Evolutionary conservation across 2,329 filamentous ascomycete species (phyloP).

Genomic region (Lomentospora prolificans): DNA sequence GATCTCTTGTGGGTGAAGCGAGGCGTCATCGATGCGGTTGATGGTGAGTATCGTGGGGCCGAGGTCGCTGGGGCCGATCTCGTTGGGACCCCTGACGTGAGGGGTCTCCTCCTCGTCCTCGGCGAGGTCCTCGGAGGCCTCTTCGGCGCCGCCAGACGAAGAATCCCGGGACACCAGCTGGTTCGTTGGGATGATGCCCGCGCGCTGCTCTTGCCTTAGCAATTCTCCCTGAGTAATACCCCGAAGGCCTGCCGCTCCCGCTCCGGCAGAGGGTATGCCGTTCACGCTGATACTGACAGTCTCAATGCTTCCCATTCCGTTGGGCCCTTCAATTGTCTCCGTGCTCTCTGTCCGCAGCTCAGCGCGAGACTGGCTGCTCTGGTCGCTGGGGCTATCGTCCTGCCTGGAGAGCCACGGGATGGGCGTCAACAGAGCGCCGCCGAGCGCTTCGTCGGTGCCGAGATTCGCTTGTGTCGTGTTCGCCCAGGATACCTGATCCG

Average conservation of each 20-base stretch:
- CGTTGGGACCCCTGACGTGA: conserved; percentile 74
- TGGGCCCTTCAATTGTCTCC: conserved; percentile 72
- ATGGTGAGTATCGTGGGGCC: conserved; percentile 44
- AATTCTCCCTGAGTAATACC: conserved; percentile 77
- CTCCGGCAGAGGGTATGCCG: conserved; percentile 45
- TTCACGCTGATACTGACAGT: conserved; percentile 71
- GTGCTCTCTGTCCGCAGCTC: conserved; percentile 65
- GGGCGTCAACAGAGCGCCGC: conserved; percentile 82
- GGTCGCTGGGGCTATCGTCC: conserved; percentile 19
- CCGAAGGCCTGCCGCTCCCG: conserved; percentile 26
- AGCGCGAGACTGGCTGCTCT: conserved; percentile 33
- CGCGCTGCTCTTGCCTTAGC: conserved; percentile 75
- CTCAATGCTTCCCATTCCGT: conserved; percentile 69
- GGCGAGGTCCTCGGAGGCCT: conserved; percentile 18
- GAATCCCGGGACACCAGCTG: conserved; percentile 7
- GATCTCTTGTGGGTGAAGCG: conserved; percentile 43
- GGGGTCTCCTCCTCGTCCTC: conserved; percentile 51
- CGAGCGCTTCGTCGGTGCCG: conserved; percentile 80
- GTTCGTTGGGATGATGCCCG: conserved; percentile 57
- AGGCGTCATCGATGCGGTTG: conserved; percentile 17
- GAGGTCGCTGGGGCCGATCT: conserved; percentile 78
- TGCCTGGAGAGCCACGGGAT: conserved; percentile 73
- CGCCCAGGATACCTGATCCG: conserved; percentile 37
- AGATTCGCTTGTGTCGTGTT: conserved; percentile 40
- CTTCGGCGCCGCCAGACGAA: conserved; percentile 14